Evolutionary conservation across 306 rosid species (phyloP), one percentile per base, ranked within the genome.

Genomic region (Vigna radiata): DNA sequence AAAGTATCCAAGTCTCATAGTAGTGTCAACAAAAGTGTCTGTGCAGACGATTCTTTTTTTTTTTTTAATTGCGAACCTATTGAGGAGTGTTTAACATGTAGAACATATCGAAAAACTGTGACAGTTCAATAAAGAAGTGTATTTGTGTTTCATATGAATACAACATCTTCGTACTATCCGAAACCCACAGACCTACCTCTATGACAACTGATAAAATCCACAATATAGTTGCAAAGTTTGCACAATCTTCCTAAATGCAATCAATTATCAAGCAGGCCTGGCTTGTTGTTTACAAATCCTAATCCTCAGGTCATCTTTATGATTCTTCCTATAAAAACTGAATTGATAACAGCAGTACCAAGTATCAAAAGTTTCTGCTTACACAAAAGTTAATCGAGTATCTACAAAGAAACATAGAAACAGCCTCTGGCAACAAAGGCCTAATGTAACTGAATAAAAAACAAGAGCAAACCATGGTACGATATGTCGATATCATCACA

Each of bases 161-260:
- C 46, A 74, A 68, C 12, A 48, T 55, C 75, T 68, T 25, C 53
- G 25, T 7, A 50, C 81, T 61, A 47, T 21, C 48, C 27, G 12
- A 18, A 75, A 52, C 58, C 54, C 13, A 39, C 60, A 76, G 49
- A 29, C 66, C 65, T 41, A 33, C 16, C 48, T 44, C 56, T 29
- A 49, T 25, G 56, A 75, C 63, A 65, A 68, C 55, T 36, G 10
- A 75, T 76, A 3, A 44, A 56, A 19, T 71, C 76, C 64, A 65
- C 25, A 65, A 67, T 55, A 48, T 49, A 62, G 36, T 56, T 72
- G 67, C 77, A 66, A 65, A 58, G 37, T 59, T 21, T 21, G 39
- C 18, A 17, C 7, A 73, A 68, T 73, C 64, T 21, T 29, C 77
- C 73, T 47, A 53, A 18, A 41, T 15, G 56, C 21, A 77, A 41